Evolutionary conservation across 805 yeast genomes (phyloP), one percentile per base, ranked within the genome.

Genomic region (Kockiozyma suomiensis): DNA sequence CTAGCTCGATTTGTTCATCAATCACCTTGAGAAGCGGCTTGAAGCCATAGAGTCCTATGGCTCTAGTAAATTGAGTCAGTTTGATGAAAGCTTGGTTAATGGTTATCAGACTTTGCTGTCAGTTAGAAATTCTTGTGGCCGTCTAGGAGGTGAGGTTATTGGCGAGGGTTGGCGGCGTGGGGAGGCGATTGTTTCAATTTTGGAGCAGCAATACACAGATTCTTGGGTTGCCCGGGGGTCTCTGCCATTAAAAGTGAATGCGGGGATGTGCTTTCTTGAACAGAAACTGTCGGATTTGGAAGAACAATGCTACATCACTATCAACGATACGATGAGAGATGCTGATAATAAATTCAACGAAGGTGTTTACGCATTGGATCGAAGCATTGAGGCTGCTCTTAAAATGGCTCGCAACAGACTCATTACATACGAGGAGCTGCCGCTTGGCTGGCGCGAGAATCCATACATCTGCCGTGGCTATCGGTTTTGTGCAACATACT

Each of bases 401-500:
- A 45, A 54, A 45, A 73, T 69, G 7, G 72, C 78, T 21, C 64
- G 66, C 35, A 64, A 69, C 19, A 33, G 66, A 37, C 80, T 85
- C 57, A 74, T 93, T 43, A 90, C 90, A 66, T 89, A 86, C 72
- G 90, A 88, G 70, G 96, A 93, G 72, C 77, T 93, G 45, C 99
- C 99, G 1, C 83, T 86, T 66, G 90, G 88, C 50, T 93, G 97
- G 96, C 82, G 96, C 70, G 97, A 92, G 74, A 93, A 94, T 75
- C 85, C 90, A 59, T 91, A 82, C 73, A 89, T 94, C 59, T 78
- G 87, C 21, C 77, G 83, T 56, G 98, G 98, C 2, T 94, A 93
- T 75, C 78, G 97, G 61, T 94, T 93, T 74, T 85, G 87, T 62
- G 76, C 82, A 58, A 80, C 82, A 42, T 91, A 87, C 70, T 32